phyloP scores from a whole-genome alignment of 768 basidiomycete species.

The Hygrocybe punicea region DNA sequence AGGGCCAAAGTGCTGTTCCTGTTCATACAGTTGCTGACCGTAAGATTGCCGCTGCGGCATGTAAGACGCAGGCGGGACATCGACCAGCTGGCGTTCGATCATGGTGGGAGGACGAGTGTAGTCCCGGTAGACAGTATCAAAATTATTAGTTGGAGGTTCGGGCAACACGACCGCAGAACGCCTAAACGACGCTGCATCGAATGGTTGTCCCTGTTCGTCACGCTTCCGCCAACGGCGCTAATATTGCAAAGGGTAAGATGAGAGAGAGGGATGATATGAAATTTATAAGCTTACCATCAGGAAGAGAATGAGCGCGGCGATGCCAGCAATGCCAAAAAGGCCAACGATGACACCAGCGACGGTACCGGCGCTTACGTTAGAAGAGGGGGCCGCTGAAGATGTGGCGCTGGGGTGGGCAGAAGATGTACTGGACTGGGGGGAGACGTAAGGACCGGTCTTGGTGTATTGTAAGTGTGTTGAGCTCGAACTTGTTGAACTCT shows the following conservation, averaged over 20 bases:
- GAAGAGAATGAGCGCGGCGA: slow-evolving; percentile 21
- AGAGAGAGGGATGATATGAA: neutral
- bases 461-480: no score
- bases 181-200: slow-evolving; percentile 57
- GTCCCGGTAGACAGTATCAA: slow-evolving; percentile 26
- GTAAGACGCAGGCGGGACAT: slow-evolving; percentile 32
- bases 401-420: no score
- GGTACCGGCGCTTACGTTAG: no score
- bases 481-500: no score
- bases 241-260: slow-evolving; percentile 5
- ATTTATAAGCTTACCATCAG: slow-evolving; percentile 40
- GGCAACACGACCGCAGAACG: slow-evolving; percentile 60
- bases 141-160: slow-evolving; percentile 42
- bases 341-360: no score
- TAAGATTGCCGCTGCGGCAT: slow-evolving; percentile 19
- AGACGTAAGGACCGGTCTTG: no score
- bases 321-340: neutral
- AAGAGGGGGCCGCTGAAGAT: no score
- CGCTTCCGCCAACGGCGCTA: slow-evolving; percentile 46
- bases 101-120: slow-evolving; percentile 61
- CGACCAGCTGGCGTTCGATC: slow-evolving; percentile 49
- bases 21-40: slow-evolving; percentile 16
- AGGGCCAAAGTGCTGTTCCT: slow-evolving; percentile 17
- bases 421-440: no score
- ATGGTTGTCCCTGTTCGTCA: slow-evolving; percentile 38